phyloP scores from a whole-genome alignment of 1,284 basidiomycete genomes.

The Phlebopus sp. region DNA sequence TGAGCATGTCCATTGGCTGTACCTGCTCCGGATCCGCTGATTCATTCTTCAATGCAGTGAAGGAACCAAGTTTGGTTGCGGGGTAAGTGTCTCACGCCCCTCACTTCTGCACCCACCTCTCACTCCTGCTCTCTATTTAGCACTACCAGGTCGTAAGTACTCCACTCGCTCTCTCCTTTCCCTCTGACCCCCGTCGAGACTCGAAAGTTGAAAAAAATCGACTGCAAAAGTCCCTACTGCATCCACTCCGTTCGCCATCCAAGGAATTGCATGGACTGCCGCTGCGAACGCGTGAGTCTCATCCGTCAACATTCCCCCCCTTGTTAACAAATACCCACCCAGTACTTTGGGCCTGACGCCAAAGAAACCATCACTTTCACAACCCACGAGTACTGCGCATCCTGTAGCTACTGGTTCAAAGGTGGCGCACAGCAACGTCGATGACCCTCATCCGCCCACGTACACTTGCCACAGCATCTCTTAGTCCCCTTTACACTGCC shows the following conservation, averaged over 20 bases:
- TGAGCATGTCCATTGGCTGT: constrained; percentile 36
- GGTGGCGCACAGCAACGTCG: constrained; percentile 34
- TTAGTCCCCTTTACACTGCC: constrained; percentile 11
- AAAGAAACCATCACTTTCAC: constrained; percentile 54
- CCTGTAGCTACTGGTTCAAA: constrained; percentile 66
- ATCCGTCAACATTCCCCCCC: constrained; percentile 16
- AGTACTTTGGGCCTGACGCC: constrained; percentile 70
- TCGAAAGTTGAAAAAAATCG: constrained; percentile 54
- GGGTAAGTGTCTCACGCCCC: constrained; percentile 53
- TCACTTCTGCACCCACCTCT: constrained; percentile 8
- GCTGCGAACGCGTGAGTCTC: constrained; percentile 46
- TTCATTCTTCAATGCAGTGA: constrained; percentile 46
- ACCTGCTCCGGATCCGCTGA: constrained; percentile 16
- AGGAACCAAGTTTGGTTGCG: constrained; percentile 73
- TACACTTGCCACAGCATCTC: constrained; percentile 1
- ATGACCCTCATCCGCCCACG: constrained; percentile 18
- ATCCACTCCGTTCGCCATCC: constrained; percentile 54
- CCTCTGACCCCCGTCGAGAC: constrained; percentile 42
- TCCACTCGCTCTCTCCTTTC: background rate
- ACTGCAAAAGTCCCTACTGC: constrained; percentile 61
- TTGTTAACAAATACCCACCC: constrained; percentile 12
- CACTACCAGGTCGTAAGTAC: constrained; percentile 53
- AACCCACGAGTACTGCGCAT: constrained; percentile 55
- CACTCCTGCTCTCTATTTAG: constrained; percentile 29
- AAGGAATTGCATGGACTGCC: constrained; percentile 50